A percentile compares a stretch with the other conserved stretches of the same genome.
phyloP scores from a whole-genome alignment of 2,329 filamentous ascomycete species.

The Aspergillus transmontanensis region DNA sequence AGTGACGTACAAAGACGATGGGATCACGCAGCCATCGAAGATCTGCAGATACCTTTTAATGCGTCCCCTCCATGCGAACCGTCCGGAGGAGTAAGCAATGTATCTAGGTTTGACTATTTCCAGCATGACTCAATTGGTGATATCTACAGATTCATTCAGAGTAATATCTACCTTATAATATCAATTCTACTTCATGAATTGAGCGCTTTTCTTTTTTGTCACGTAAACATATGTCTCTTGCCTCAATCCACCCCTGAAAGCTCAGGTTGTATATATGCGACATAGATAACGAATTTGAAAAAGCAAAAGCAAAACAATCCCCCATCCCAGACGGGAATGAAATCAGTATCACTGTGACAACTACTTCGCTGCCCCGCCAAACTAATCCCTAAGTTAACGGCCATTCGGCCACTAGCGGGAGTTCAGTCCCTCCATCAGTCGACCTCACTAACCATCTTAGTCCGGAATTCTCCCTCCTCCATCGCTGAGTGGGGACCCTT shows the following conservation, averaged over 20 bases:
- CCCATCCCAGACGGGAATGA: background rate
- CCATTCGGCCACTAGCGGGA: conserved; percentile 4
- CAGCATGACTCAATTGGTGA: background rate
- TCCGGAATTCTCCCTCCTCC: background rate
- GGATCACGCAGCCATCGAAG: background rate
- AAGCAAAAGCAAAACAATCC: background rate
- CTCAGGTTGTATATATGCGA: background rate
- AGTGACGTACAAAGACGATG: background rate
- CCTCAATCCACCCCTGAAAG: background rate
- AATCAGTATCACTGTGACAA: conserved; percentile 18
- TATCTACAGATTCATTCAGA: background rate
- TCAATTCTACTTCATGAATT: background rate
- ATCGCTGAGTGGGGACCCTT: background rate
- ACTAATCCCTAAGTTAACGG: conserved; percentile 9
- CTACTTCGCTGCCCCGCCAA: conserved; percentile 10
- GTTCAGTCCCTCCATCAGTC: conserved; percentile 3
- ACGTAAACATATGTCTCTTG: background rate
- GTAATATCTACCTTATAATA: background rate
- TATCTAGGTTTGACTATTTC: background rate
- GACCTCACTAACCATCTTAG: conserved; percentile 3
- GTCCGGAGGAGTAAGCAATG: background rate
- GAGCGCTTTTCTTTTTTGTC: background rate
- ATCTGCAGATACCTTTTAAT: conserved; percentile 1
- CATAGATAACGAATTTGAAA: background rate
- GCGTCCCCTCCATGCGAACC: conserved; percentile 5